Percentiles rank a stretch among this genome's conserved stretches.
phyloP scores from a whole-genome alignment of 306 rosid genomes.

The Trifolium pratense region DNA sequence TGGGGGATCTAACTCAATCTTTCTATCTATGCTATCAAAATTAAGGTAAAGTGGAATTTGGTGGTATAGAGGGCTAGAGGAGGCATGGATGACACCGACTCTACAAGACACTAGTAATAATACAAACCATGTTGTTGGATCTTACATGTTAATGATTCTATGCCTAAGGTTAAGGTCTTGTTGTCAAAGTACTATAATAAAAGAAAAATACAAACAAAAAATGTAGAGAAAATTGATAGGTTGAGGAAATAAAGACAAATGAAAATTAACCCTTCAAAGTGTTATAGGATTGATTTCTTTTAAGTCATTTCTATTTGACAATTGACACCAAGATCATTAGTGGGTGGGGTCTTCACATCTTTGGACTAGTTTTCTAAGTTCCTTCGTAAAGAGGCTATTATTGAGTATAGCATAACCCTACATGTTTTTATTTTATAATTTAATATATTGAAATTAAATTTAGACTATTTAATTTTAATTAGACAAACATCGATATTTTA shows the following conservation, averaged over 20 bases:
- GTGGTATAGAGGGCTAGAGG: conserved; percentile 8
- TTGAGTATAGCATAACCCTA: not conserved
- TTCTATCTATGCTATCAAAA: too few relatives aligned
- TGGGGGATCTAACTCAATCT: too few relatives aligned
- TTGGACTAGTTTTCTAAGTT: conserved; percentile 20
- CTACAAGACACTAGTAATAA: not conserved
- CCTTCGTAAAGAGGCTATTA: conserved; percentile 1
- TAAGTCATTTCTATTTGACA: conserved; percentile 36
- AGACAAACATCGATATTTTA: too few relatives aligned
- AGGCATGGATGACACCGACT: conserved; percentile 15
- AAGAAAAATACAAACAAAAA: not conserved
- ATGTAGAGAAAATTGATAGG: conserved; percentile 4
- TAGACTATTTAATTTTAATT: too few relatives aligned
- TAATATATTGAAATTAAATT: too few relatives aligned
- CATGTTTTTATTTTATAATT: too few relatives aligned
- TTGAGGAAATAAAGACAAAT: conserved; percentile 30
- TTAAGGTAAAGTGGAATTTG: conserved; percentile 25
- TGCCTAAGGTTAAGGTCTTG: conserved; percentile 25
- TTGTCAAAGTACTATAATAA: not conserved
- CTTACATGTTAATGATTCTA: conserved; percentile 26
- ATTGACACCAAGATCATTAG: conserved; percentile 8
- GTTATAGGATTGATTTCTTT: conserved; percentile 41
- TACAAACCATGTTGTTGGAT: conserved; percentile 29
- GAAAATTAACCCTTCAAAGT: conserved; percentile 17
- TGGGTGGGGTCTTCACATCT: conserved; percentile 18